Base-by-base conservation (phyloP, 2,329 filamentous ascomycete species). In the Phialophora macrospora region DNA sequence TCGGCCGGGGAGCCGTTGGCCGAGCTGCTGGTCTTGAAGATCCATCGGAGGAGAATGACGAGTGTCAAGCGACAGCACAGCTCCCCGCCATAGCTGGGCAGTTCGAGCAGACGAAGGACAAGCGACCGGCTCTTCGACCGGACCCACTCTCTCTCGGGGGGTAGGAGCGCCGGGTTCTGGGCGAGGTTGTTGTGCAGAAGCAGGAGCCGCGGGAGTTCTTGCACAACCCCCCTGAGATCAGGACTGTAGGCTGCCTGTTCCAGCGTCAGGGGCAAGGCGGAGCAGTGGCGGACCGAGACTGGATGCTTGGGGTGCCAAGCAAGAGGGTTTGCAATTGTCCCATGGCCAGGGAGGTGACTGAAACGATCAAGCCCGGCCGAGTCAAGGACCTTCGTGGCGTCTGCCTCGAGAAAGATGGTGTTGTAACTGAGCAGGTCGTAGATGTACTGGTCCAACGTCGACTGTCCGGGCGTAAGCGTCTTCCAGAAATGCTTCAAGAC, bases 401-500 rank as follows among this genome's bases (percentile, higher is more conserved):
- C 63, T 5, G 63, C 38, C 34, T 41, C 41, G 20, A 65, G 26
- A 30, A 65, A 65, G 7, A 56, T 49, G 30, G 34, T 46, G n/a
- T 57, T 62, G 54, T 66, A 63, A 30, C 28, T 54, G 32, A 66
- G 60, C 55, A 63, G 44, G 34, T 66, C 60, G 12, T 62, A 44
- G 14, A 66, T 48, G 55, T 62, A 66, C 26, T 59, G 58, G 46
- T 66, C 59, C 9, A 66, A 49, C 5, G 54, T 58, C 22, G 64
- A 66, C 12, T 41, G 38, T 5, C 55, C 55, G 4, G 59, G 64
- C 14, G 22, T 30, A 30, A 66, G 32, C 26, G 60, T 26, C 55
- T 63, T 66, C 59, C 59, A 62, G n/a, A 66, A 63, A 34, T 56
- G 58, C 44, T 66, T 66, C 24, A 69, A 56, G 41, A 67, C 62